Conservation (phyloP, 148 eudicot species). For the Rhododendron vialii region DNA sequence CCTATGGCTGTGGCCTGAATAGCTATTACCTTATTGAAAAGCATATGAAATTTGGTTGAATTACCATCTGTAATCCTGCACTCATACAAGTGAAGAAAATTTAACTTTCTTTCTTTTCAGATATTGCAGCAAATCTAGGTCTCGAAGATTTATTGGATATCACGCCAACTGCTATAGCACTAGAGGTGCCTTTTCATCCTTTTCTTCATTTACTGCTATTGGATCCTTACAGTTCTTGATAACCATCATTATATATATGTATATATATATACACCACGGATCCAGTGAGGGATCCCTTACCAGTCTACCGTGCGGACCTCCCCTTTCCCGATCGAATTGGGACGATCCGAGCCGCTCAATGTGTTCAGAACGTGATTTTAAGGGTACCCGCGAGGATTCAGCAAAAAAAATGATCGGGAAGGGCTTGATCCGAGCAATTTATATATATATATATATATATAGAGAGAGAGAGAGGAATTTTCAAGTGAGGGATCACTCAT, state of each 20-base stretch:
- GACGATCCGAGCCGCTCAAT: too few species aligned
- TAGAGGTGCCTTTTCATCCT: conserved; percentile 31
- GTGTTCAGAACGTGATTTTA: too few species aligned
- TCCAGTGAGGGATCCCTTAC: too few species aligned
- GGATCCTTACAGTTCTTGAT: not conserved
- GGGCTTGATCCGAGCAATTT: too few species aligned
- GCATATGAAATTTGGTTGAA: not conserved
- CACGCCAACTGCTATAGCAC: conserved; percentile 40
- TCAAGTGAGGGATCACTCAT: too few species aligned
- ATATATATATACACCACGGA: too few species aligned
- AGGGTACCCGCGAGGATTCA: too few species aligned
- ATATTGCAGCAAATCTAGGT: conserved; percentile 36
- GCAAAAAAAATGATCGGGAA: too few species aligned
- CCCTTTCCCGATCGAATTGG: too few species aligned
- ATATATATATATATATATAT: too few species aligned
- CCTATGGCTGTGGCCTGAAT: not conserved
- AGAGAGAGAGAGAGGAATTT: too few species aligned
- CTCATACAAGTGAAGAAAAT: not conserved
- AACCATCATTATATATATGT: not conserved
- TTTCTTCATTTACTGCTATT: not conserved
- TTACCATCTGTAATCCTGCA: not conserved
- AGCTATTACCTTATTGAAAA: not conserved
- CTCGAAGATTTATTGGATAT: conserved; percentile 34
- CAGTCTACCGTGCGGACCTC: too few species aligned
- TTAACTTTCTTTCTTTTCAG: conserved; percentile 15